Percentiles rank a stretch among this genome's conserved stretches.
Conservation (phyloP, 2,329 filamentous ascomycete species). For the Anthostomella pinea region DNA sequence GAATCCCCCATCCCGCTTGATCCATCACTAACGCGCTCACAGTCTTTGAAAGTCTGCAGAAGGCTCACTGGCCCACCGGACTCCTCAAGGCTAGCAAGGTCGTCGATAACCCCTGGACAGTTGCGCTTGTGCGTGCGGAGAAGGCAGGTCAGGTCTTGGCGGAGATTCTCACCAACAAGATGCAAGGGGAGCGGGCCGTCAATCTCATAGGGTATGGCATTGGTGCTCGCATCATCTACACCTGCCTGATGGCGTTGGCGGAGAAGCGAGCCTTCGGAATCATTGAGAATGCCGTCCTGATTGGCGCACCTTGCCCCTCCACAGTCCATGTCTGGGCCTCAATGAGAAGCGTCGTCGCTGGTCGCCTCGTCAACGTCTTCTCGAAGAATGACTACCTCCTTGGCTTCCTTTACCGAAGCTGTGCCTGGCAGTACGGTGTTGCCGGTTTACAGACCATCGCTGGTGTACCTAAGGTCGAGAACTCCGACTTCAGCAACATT, state of each 20-base stretch:
- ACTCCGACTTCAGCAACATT: constrained; percentile 62
- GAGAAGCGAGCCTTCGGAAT: constrained; percentile 79
- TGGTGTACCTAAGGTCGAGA: constrained; percentile 65
- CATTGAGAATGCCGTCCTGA: constrained; percentile 78
- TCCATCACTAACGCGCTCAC: constrained; percentile 16
- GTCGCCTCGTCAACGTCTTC: constrained; percentile 86
- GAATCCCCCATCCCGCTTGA: constrained; percentile 3
- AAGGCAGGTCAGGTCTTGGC: constrained; percentile 70
- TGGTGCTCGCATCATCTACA: constrained; percentile 78
- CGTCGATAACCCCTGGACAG: constrained; percentile 77
- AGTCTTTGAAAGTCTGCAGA: constrained; percentile 56
- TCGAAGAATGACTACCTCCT: constrained; percentile 85
- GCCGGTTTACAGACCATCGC: constrained; percentile 76
- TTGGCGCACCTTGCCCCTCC: constrained; percentile 77
- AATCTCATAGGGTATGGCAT: constrained; percentile 80
- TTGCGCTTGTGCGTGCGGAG: constrained; percentile 72
- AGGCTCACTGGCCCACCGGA: constrained; percentile 59
- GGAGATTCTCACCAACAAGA: constrained; percentile 76
- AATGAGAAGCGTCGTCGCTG: constrained; percentile 74
- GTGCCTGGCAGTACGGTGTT: constrained; percentile 77
- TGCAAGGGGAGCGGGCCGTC: constrained; percentile 78
- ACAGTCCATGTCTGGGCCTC: constrained; percentile 71
- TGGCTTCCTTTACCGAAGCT: constrained; percentile 81
- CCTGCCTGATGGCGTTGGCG: constrained; percentile 73
- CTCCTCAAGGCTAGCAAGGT: constrained; percentile 69